These are phyloP conservation scores for Colletotrichum sp. DNA, from an alignment of 2,329 filamentous ascomycete species.

Conservation along the genomic window DNA sequence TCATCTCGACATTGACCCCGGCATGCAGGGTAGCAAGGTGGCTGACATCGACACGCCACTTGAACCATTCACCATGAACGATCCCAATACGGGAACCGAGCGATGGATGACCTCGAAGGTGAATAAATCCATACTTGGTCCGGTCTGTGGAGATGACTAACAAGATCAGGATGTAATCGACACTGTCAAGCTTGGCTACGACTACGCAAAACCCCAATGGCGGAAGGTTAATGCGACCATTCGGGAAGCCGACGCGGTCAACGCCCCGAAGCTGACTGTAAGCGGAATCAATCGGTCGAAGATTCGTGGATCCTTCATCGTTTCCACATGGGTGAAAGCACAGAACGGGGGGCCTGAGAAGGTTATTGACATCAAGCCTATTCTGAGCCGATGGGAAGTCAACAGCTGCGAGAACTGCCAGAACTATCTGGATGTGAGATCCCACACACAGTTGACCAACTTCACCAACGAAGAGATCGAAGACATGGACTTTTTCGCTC, in stretches of 20 bases:
- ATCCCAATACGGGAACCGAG: neutral
- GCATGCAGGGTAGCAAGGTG: slow-evolving; percentile 19
- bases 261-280: neutral
- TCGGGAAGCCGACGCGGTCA: neutral
- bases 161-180: neutral
- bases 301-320: slow-evolving; percentile 27
- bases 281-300: slow-evolving; percentile 23
- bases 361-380: slow-evolving; percentile 19
- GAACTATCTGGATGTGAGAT: slow-evolving; percentile 20
- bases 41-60: slow-evolving; percentile 20
- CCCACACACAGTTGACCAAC: slow-evolving; percentile 10
- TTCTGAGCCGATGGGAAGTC: slow-evolving; percentile 29
- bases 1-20: neutral
- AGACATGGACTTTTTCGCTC: neutral
- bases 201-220: neutral
- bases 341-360: neutral
- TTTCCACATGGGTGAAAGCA: slow-evolving; percentile 18
- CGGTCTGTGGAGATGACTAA: neutral
- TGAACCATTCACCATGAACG: neutral
- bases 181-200: slow-evolving; percentile 20
- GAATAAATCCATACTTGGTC: neutral
- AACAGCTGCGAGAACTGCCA: slow-evolving; percentile 28
- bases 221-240: neutral
- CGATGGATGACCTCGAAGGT: neutral
- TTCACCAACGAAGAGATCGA: neutral